A percentile compares a stretch with the other conserved stretches of the same genome.
phyloP scores from a whole-genome alignment of 2,329 filamentous ascomycete genomes.

The Zymoseptoria tritici region DNA sequence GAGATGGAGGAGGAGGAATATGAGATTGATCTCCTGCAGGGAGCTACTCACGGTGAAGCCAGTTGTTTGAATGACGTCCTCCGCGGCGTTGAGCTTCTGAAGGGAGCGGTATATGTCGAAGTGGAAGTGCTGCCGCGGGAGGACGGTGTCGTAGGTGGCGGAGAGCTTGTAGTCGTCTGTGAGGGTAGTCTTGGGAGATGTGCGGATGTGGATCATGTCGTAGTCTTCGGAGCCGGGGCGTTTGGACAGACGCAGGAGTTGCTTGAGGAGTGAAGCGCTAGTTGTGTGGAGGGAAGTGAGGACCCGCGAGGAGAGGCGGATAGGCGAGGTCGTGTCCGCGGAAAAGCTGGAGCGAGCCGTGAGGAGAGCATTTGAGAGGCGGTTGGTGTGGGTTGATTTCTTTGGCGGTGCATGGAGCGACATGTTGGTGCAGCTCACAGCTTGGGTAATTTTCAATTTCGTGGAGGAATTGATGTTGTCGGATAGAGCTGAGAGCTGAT shows the following conservation, averaged over 20 bases:
- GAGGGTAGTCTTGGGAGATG: not conserved
- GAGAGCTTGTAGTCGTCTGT: not conserved
- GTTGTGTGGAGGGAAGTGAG: not conserved
- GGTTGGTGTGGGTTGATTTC: not conserved
- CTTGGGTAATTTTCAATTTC: not conserved
- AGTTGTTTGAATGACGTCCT: not conserved
- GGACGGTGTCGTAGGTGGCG: not conserved
- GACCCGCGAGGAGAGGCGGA: not conserved
- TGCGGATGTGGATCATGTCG: not conserved
- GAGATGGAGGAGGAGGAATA: not conserved
- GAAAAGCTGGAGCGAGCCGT: not conserved
- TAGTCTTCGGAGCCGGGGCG: not conserved
- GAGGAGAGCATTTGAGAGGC: not conserved
- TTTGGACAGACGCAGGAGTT: not conserved
- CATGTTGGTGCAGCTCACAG: not conserved
- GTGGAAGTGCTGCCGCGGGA: not conserved
- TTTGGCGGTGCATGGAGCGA: not conserved
- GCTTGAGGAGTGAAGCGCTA: not conserved
- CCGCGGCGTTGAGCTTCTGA: not conserved
- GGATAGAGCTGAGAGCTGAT: too few relatives aligned
- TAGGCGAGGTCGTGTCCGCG: not conserved
- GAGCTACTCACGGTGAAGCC: not conserved
- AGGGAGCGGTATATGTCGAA: not conserved
- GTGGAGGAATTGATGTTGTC: not conserved
- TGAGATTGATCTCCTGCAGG: not conserved